These are phyloP conservation scores for Peronospora farinosa DNA, from an alignment of 352 stramenopile species.

Conservation along the genomic window DNA sequence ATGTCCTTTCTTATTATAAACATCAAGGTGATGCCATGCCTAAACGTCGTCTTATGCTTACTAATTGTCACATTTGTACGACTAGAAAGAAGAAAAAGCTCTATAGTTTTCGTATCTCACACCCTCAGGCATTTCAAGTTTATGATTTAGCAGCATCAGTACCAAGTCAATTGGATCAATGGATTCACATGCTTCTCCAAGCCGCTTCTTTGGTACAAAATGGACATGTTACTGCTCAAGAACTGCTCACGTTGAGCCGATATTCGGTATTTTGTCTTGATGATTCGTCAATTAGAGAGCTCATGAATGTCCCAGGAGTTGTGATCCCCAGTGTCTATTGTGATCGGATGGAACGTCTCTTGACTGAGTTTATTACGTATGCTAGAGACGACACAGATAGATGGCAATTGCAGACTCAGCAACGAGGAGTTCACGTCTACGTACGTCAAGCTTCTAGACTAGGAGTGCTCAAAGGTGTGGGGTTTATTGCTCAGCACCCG, in stretches of 20 bases:
- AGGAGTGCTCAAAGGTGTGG: constrained; percentile 50
- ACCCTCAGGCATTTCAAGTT: constrained; percentile 59
- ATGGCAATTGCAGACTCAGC: constrained; percentile 57
- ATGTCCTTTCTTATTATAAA: constrained; percentile 72
- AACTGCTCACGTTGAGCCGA: no score
- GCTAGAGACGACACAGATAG: constrained; percentile 40
- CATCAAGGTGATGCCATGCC: constrained; percentile 53
- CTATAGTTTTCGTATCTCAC: constrained; percentile 72
- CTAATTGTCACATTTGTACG: constrained; percentile 42
- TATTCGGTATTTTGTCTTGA: not conserved
- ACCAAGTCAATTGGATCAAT: constrained; percentile 46
- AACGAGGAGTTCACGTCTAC: constrained; percentile 55
- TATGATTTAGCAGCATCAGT: constrained; percentile 62
- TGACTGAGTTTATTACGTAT: constrained; percentile 57
- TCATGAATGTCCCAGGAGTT: constrained; percentile 29
- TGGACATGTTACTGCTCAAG: not conserved
- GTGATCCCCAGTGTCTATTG: constrained; percentile 33
- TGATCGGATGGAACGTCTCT: constrained; percentile 42
- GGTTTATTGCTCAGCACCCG: constrained; percentile 48
- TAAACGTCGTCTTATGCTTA: constrained; percentile 61
- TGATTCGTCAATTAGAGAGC: constrained; percentile 26
- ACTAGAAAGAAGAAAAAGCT: constrained; percentile 61
- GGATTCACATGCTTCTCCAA: constrained; percentile 45
- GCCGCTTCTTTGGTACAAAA: constrained; percentile 29
- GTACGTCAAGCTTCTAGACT: constrained; percentile 37